Evolutionary conservation across 352 stramenopile species (phyloP), one percentile per base, ranked within the genome.

Genomic region (Pythium aphanidermatum): DNA sequence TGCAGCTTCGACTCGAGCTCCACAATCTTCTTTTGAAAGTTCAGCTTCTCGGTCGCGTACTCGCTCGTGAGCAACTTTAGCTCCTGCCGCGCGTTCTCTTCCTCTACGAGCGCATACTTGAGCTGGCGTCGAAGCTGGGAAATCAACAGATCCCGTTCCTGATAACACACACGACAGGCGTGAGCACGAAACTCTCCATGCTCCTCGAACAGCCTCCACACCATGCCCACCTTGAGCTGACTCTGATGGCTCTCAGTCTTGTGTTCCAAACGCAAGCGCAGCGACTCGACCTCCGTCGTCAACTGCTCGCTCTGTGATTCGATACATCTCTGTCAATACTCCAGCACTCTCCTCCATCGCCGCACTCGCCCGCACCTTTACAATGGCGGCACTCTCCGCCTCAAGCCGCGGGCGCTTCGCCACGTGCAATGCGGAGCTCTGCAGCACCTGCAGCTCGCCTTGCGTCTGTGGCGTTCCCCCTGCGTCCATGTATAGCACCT

Each of bases 1-100:
- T 71, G 55, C 29, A 92, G 35, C 46, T 85, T 73, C 4, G 78
- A 71, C 38, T 88, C 74, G 39, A 86, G 50, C 46, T 91, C 75
- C 7, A 86, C 75, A 26, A 80, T 60, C 51, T 71, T 83, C 51
- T 86, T 88, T 39, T 86, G 64, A 21, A 82, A 33, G 41, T 70
- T 35, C 16, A 91, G 53, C 38, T 80, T 80, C 48, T 86, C 71
- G 12, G 43, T 72, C 31, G 76, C 64, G 37, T 70, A 60, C 40
- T 83, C 62, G 28, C 65, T 78, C 2, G 60, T 78, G 13, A 65
- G 44, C 4, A 38, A 56, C 40, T 81, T 82, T 1, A 90, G 60
- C 55, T 92, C 73, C 29, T 66, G 58, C 10, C 75, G 68, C 13
- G 74, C 74, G 40, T 79, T 59, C 20, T 88, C 63, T 56, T 88